phyloP scores from a whole-genome alignment of 805 yeast species.

The Blastobotrys robertii region DNA sequence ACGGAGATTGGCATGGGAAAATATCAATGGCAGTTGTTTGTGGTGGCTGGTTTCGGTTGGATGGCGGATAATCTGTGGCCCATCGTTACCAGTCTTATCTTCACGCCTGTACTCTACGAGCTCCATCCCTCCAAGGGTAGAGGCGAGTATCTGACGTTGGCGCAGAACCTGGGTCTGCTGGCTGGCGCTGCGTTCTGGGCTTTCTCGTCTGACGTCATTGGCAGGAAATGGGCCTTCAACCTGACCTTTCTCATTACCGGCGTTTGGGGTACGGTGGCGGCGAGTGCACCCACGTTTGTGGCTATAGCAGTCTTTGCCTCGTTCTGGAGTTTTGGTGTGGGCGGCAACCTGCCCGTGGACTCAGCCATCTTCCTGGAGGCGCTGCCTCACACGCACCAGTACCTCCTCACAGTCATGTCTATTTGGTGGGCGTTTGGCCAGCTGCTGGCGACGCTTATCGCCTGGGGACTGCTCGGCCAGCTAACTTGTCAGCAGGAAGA shows the following conservation, averaged over 20 bases:
- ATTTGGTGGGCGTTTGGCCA: slow-evolving; percentile 57
- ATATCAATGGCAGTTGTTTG: slow-evolving; percentile 40
- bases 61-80: slow-evolving; percentile 44
- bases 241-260: slow-evolving; percentile 38
- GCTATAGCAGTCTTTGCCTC: slow-evolving; percentile 40
- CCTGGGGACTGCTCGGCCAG: slow-evolving; percentile 48
- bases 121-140: slow-evolving; percentile 35
- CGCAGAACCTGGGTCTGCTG: slow-evolving; percentile 37
- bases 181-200: slow-evolving; percentile 47
- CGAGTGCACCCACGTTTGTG: slow-evolving; percentile 40
- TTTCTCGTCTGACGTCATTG: slow-evolving; percentile 42
- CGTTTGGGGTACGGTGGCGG: slow-evolving; percentile 40
- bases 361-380: slow-evolving; percentile 43
- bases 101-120: slow-evolving; percentile 37
- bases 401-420: slow-evolving; percentile 42
- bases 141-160: slow-evolving; percentile 28
- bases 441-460: slow-evolving; percentile 38
- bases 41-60: slow-evolving; percentile 45
- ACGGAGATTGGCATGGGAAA: slow-evolving; percentile 52
- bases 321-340: slow-evolving; percentile 37
- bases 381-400: slow-evolving; percentile 40
- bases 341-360: slow-evolving; percentile 49
- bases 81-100: slow-evolving; percentile 36
- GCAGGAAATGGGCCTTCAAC: slow-evolving; percentile 43
- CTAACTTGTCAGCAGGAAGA: slow-evolving; percentile 35